A percentile compares a stretch with the other conserved stretches of the same genome.
Evolutionary conservation across 2,329 filamentous ascomycete species (phyloP).

Genomic region (Botrytis byssoidea): DNA sequence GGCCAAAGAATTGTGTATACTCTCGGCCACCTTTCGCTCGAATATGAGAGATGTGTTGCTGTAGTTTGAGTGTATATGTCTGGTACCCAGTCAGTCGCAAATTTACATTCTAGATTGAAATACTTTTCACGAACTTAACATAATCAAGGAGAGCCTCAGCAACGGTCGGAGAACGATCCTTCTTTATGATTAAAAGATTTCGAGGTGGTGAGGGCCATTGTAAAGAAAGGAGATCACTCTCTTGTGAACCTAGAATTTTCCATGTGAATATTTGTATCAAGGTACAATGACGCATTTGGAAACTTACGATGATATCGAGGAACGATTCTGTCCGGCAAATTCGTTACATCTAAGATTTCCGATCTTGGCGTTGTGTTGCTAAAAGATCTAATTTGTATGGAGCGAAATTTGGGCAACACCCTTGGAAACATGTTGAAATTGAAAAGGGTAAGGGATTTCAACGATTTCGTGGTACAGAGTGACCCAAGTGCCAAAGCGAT

Average conservation of each 20-base stretch:
- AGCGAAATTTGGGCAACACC: slow-evolving; percentile 18
- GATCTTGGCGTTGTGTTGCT: slow-evolving; percentile 47
- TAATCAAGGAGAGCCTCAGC: slow-evolving; percentile 41
- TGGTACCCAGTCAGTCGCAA: slow-evolving; percentile 37
- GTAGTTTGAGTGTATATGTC: slow-evolving; percentile 77
- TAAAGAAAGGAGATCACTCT: slow-evolving; percentile 61
- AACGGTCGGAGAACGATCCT: slow-evolving; percentile 52
- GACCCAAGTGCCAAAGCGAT: slow-evolving; percentile 1
- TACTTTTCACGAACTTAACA: slow-evolving; percentile 35
- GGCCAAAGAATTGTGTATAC: slow-evolving; percentile 66
- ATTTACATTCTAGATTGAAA: background rate
- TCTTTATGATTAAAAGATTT: slow-evolving; percentile 68
- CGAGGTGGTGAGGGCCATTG: slow-evolving; percentile 67
- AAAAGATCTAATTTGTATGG: slow-evolving; percentile 42
- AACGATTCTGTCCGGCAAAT: slow-evolving; percentile 55
- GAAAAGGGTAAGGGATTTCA: background rate
- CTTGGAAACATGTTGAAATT: slow-evolving; percentile 28
- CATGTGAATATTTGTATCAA: slow-evolving; percentile 40
- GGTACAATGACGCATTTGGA: background rate
- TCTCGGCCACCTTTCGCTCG: slow-evolving; percentile 70
- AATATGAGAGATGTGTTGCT: slow-evolving; percentile 78
- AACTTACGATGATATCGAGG: slow-evolving; percentile 61
- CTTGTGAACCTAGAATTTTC: slow-evolving; percentile 48
- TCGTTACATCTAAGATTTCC: slow-evolving; percentile 51
- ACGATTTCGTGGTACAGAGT: background rate